Conservation (phyloP, 257 asterid species). For the Ballota nigra region DNA sequence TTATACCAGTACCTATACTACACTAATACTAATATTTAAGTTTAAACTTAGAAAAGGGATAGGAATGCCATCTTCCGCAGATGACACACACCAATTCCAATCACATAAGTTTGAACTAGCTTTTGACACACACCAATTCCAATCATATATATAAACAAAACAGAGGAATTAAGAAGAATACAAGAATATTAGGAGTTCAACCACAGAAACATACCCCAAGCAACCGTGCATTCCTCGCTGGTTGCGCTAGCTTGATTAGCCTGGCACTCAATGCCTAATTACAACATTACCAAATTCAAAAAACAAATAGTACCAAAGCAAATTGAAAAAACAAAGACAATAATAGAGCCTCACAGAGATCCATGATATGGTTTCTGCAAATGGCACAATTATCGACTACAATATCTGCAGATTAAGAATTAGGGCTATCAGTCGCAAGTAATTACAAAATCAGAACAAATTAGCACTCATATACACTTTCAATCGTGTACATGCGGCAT, state of each 20-base stretch:
- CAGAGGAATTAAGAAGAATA: not conserved
- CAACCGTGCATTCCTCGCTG: constrained; percentile 97
- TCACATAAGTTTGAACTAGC: no score
- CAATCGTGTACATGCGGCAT: not conserved
- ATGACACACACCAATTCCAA: no score
- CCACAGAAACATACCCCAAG: constrained; percentile 78
- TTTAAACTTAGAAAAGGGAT: not conserved
- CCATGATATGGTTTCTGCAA: constrained; percentile 97
- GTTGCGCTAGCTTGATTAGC: constrained; percentile 99
- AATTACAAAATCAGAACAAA: constrained; percentile 3
- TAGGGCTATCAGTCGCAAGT: constrained; percentile 27
- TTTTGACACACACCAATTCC: not conserved
- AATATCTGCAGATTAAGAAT: constrained; percentile 57
- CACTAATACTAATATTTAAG: not conserved
- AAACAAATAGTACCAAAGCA: not conserved
- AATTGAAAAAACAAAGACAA: not conserved
- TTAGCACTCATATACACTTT: not conserved
- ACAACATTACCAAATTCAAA: constrained; percentile 8
- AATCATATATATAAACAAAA: not conserved
- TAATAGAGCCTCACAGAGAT: constrained; percentile 67
- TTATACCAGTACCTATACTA: no score
- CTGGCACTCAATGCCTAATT: constrained; percentile 92
- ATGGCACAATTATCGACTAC: constrained; percentile 96
- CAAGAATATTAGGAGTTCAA: not conserved
- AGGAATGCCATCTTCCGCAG: not conserved